Evolutionary conservation across 2,329 filamentous ascomycete genomes (phyloP), one percentile per base, ranked within the genome.

Genomic region (Pseudogymnoascus sp.): DNA sequence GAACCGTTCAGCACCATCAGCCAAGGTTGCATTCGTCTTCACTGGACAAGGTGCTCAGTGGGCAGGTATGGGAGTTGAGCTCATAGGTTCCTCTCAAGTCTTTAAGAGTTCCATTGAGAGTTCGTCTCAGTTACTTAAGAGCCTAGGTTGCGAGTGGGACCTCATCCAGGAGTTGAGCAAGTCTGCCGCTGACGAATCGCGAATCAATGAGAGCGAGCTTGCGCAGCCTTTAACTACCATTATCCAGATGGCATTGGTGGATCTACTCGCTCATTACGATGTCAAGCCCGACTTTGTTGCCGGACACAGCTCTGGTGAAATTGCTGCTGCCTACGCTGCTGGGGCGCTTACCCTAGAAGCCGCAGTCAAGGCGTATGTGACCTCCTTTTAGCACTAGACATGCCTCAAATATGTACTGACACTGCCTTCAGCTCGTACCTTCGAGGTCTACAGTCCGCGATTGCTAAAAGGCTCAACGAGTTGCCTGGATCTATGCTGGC

Each of bases 251-350:
- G 62, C 74, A 1, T 67, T 82, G 1, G 74, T 77, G 0, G 71
- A 77, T 13, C 70, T 82, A 3, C 70, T 83, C 0, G 38, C 73
- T 17, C 74, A 74, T 2, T 79, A 73, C 70, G 74, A 73, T 1
- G 68, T 81, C 29, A 67, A 62, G 5, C 75, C 77, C 0, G 58
- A 64, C 0, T 71, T 71, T 1, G 78, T 80, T 0, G 70, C 75
- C 2, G 78, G 79, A 1, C 79, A 81, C 65, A 80, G 77, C 1
- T 75, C 71, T 41, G 79, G 79, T 12, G 79, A 81, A 62, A 80
- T 81, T 29, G 78, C 68, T 1, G 79, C 79, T 7, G 79, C 79
- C 0, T 80, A 77, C 60, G 72, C 77, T 0, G 68, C 75, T 2
- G 76, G 74, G 2, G 68, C 68, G 1, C 36, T 78, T 1, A 70